Percentiles rank a stretch among this genome's conserved stretches.
These are phyloP conservation scores for Pouteria campechiana DNA, from an alignment of 179 eudicot species.

Conservation along the genomic window DNA sequence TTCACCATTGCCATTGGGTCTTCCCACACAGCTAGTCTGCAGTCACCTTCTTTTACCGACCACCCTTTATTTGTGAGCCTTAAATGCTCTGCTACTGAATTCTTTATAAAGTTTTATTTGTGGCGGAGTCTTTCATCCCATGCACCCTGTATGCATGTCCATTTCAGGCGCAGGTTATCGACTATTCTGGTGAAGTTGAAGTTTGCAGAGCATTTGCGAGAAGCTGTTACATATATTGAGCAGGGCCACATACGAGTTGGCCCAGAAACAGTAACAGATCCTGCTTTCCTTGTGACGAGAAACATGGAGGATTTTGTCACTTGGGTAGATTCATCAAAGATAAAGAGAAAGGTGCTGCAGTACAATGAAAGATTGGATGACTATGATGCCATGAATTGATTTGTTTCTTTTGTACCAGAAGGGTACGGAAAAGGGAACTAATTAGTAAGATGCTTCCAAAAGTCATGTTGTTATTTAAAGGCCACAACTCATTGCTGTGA, in stretches of 20 bases:
- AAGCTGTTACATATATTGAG: constrained; percentile 83
- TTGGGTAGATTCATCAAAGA: constrained; percentile 90
- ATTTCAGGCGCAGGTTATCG: constrained; percentile 64
- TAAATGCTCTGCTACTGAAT: no score
- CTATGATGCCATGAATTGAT: constrained; percentile 55
- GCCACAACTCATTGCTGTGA: no score
- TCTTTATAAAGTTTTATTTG: no score
- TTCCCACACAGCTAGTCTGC: no score
- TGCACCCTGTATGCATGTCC: not conserved
- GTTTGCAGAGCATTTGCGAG: constrained; percentile 73
- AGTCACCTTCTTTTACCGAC: not conserved
- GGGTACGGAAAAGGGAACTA: no score
- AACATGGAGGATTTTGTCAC: constrained; percentile 90
- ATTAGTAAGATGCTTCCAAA: no score
- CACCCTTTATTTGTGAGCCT: no score
- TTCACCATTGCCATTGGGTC: not conserved
- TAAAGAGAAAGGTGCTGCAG: constrained; percentile 56
- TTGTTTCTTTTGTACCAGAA: no score
- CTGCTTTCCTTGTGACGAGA: constrained; percentile 92
- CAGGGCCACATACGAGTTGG: constrained; percentile 97
- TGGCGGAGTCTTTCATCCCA: no score
- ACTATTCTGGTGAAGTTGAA: constrained; percentile 48
- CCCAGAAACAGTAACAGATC: constrained; percentile 81
- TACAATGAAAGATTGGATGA: constrained; percentile 86
- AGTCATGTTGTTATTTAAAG: no score